These are phyloP conservation scores for Magnolia officinalis DNA, from an alignment of 164 flowering plant species.

Conservation along the genomic window DNA sequence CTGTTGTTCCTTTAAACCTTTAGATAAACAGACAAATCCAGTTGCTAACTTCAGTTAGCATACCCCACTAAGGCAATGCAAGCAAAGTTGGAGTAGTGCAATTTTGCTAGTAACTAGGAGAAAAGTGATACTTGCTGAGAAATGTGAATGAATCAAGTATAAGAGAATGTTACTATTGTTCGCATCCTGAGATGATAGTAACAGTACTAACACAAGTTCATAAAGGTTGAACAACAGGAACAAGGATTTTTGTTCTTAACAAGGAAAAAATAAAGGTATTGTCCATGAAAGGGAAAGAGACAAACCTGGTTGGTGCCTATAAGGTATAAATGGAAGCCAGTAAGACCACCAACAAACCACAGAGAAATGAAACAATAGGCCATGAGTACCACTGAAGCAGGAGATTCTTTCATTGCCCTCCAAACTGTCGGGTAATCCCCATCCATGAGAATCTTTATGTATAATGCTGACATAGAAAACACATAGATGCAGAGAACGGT, in stretches of 20 bases:
- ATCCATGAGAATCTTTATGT: constrained; percentile 85
- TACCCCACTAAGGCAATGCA: too few species aligned
- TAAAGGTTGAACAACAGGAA: background rate
- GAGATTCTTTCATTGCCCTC: constrained; percentile 87
- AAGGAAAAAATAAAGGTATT: background rate
- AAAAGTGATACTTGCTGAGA: too few species aligned
- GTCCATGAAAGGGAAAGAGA: constrained; percentile 1
- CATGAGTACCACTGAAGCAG: constrained; percentile 83
- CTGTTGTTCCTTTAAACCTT: too few species aligned
- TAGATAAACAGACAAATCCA: too few species aligned
- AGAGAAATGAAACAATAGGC: constrained; percentile 74
- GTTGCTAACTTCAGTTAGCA: too few species aligned
- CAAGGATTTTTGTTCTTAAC: background rate
- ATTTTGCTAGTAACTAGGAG: too few species aligned
- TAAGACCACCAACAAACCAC: constrained; percentile 97
- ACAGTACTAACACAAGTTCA: background rate
- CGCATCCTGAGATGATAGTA: background rate
- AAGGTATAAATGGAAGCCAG: constrained; percentile 90
- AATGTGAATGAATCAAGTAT: too few species aligned
- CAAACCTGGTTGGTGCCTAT: constrained; percentile 90
- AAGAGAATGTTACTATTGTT: background rate
- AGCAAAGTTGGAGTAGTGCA: too few species aligned
- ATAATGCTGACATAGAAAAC: constrained; percentile 77
- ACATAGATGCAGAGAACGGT: constrained; percentile 90
- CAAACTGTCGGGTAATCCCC: constrained; percentile 58